phyloP scores from a whole-genome alignment of 202 grass and related monocot species.

The Cymbopogon flexuosus region DNA sequence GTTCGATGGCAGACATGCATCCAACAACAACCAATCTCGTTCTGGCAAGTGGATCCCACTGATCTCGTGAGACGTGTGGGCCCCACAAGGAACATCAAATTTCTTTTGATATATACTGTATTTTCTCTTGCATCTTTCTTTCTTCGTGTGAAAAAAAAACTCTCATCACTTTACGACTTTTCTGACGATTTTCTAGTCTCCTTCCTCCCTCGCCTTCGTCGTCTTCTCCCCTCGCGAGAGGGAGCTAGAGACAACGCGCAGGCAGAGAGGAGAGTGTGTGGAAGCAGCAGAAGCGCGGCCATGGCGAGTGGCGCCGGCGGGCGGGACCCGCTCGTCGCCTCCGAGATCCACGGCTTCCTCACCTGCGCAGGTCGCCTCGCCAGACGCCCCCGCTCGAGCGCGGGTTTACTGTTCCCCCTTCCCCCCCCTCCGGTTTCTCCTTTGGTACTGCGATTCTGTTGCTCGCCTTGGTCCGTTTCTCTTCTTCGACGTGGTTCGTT shows the following conservation, averaged over 20 bases:
- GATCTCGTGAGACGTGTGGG: not conserved
- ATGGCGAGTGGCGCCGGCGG: constrained; percentile 32
- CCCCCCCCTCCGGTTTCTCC: not conserved
- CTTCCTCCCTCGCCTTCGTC: not conserved
- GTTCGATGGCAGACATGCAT: not conserved
- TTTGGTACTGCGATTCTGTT: not conserved
- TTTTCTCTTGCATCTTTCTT: no score
- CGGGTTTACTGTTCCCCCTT: not conserved
- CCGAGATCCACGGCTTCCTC: constrained; percentile 86
- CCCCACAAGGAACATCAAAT: not conserved
- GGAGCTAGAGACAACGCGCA: not conserved
- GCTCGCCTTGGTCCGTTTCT: not conserved
- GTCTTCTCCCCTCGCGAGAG: no score
- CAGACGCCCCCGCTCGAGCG: not conserved
- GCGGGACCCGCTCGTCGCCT: constrained; percentile 43
- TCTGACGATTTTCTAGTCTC: constrained; percentile 19
- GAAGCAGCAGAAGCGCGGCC: constrained; percentile 22
- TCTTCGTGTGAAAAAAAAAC: not conserved
- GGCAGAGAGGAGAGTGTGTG: not conserved
- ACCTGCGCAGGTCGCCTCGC: constrained; percentile 51
- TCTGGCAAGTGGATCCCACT: not conserved
- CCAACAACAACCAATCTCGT: not conserved
- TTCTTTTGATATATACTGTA: not conserved
- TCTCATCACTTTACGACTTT: not conserved
- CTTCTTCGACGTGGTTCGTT: not conserved